Conservation (phyloP, 306 rosid species). For the Quercus bicolor region DNA sequence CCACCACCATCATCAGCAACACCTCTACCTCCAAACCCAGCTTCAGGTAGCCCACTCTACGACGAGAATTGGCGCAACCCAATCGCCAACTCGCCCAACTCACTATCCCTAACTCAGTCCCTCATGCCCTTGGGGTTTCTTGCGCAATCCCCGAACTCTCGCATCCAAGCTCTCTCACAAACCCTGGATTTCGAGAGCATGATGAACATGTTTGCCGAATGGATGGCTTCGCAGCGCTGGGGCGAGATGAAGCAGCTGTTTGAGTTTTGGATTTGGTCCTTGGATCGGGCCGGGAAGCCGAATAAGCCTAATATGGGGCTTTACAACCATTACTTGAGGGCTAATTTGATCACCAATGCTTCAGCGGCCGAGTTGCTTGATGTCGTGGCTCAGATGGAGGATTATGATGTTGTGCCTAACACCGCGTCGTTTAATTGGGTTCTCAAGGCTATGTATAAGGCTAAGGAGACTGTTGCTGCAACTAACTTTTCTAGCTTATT, state of each 20-base stretch:
- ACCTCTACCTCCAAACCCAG: conserved; percentile 77
- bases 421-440: conserved; percentile 84
- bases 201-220: conserved; percentile 49
- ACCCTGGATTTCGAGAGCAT: conserved; percentile 40
- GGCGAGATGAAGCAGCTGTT: conserved; percentile 54
- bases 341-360: conserved; percentile 68
- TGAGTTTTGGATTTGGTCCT: conserved; percentile 65
- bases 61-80: conserved; percentile 77
- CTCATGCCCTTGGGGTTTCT: conserved; percentile 35
- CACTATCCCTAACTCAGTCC: conserved; percentile 7
- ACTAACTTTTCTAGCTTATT: neutral
- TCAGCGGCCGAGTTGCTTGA: conserved; percentile 56
- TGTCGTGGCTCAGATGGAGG: conserved; percentile 55
- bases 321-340: conserved; percentile 70
- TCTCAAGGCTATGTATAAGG: conserved; percentile 64
- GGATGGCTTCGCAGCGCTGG: conserved; percentile 73
- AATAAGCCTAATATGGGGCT: conserved; percentile 64
- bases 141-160: conserved; percentile 25
- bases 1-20: neutral
- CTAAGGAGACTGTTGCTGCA: conserved; percentile 58
- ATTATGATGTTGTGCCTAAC: conserved; percentile 49
- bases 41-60: conserved; percentile 80
- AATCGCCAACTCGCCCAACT: neutral
- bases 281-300: conserved; percentile 72
- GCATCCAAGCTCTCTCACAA: conserved; percentile 31